Evolutionary conservation across 2,329 filamentous ascomycete species (phyloP).

Genomic region (Monosporascus sp.): DNA sequence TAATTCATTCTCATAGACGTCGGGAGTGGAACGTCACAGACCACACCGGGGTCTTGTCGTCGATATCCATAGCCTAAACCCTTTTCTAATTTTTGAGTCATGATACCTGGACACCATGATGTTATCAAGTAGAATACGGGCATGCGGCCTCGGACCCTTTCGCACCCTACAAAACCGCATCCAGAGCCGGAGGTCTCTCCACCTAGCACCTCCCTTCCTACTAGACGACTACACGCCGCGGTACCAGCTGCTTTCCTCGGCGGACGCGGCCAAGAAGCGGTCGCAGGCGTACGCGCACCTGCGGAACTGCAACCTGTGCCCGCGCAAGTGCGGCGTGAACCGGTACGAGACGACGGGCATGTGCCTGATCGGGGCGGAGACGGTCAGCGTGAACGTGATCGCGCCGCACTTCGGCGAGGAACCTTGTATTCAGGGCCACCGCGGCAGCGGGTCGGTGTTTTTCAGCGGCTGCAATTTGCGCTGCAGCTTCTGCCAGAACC

Average conservation of each 20-base stretch:
- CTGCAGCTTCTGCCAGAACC: slow-evolving; percentile 76
- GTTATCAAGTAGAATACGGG: slow-evolving; percentile 15
- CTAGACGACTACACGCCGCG: slow-evolving; percentile 69
- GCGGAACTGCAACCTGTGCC: slow-evolving; percentile 75
- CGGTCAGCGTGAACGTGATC: slow-evolving; percentile 36
- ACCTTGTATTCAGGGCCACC: slow-evolving; percentile 75
- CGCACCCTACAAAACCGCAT: not conserved
- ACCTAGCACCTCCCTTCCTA: slow-evolving; percentile 60
- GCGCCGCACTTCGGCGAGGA: slow-evolving; percentile 38
- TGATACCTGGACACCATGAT: slow-evolving; percentile 11
- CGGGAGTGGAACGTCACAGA: no score
- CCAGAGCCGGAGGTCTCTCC: slow-evolving; percentile 27
- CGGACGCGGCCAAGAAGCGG: slow-evolving; percentile 68
- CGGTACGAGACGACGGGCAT: slow-evolving; percentile 73
- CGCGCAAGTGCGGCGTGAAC: slow-evolving; percentile 71
- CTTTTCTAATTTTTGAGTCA: slow-evolving; percentile 1
- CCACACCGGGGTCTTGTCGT: not conserved
- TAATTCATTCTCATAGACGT: no score
- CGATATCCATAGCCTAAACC: not conserved
- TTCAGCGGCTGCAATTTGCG: slow-evolving; percentile 71
- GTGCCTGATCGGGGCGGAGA: slow-evolving; percentile 68
- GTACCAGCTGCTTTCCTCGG: slow-evolving; percentile 62
- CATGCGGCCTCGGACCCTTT: not conserved
- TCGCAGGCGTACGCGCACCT: slow-evolving; percentile 70
- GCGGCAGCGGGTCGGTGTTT: slow-evolving; percentile 76